Evolutionary conservation across 140 eudicot genomes (phyloP).

Genomic region (Cichorium intybus): DNA sequence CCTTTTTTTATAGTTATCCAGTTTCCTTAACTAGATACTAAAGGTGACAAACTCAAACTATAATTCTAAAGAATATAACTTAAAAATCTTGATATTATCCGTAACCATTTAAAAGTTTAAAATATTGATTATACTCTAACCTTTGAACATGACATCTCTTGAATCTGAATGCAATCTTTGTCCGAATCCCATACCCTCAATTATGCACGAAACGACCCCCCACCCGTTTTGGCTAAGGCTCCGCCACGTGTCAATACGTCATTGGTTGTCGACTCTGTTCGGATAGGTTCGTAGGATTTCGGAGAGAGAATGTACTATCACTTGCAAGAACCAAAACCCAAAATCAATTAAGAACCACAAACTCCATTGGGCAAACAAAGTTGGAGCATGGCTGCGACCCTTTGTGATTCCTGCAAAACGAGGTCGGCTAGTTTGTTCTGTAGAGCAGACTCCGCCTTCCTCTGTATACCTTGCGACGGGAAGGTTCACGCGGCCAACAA

Average conservation of each 20-base stretch:
- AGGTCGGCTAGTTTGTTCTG: constrained; percentile 67
- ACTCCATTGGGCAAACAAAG: constrained; percentile 26
- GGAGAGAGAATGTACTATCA: constrained; percentile 17
- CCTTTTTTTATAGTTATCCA: no score
- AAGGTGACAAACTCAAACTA: no score
- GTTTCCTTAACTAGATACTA: no score
- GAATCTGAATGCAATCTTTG: neutral
- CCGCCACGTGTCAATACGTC: constrained; percentile 24
- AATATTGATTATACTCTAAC: neutral
- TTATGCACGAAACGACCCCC: constrained; percentile 5
- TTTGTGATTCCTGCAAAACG: constrained; percentile 75
- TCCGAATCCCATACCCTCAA: constrained; percentile 24
- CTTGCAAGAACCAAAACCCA: neutral
- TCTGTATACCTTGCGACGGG: constrained; percentile 64
- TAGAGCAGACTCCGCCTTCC: constrained; percentile 76
- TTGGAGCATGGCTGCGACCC: constrained; percentile 43
- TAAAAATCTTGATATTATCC: neutral
- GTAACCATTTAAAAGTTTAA: neutral
- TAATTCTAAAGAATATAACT: no score
- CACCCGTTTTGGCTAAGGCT: constrained; percentile 46
- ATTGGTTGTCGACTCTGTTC: constrained; percentile 13
- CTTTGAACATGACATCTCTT: constrained; percentile 7
- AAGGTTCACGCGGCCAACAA: constrained; percentile 89
- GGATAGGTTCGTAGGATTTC: constrained; percentile 19
- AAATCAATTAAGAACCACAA: neutral